A percentile compares a stretch with the other conserved stretches of the same genome.
These are phyloP conservation scores for Peronospora farinosa DNA, from an alignment of 352 stramenopile genomes.

Conservation along the genomic window DNA sequence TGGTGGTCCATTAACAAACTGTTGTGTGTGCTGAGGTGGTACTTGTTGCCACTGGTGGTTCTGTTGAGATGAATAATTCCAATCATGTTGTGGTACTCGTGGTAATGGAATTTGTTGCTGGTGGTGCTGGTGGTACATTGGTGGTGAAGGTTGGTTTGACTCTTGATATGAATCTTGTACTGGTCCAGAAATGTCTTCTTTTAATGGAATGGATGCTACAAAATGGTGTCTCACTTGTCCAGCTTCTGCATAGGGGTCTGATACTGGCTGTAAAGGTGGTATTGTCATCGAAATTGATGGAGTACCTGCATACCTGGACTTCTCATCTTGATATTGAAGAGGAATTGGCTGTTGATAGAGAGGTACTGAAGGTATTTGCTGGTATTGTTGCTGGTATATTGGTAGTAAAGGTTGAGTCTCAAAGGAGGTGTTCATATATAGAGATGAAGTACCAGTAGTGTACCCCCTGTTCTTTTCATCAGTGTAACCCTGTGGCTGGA, in stretches of 20 bases:
- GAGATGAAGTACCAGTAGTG: slow-evolving; percentile 10
- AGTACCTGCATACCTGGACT: slow-evolving; percentile 13
- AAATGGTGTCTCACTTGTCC: slow-evolving; percentile 33
- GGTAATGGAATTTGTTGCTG: slow-evolving; percentile 15
- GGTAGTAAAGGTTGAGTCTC: slow-evolving; percentile 16
- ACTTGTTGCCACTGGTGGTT: slow-evolving; percentile 14
- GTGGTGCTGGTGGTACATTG: background rate
- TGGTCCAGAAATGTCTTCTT: slow-evolving; percentile 4
- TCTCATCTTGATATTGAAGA: slow-evolving; percentile 10
- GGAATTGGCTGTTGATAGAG: slow-evolving; percentile 5
- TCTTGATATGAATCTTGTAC: slow-evolving; percentile 4
- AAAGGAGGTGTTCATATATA: slow-evolving; percentile 7
- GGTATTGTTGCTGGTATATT: slow-evolving; percentile 10
- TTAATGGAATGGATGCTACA: slow-evolving; percentile 27
- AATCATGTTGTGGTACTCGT: slow-evolving; percentile 8
- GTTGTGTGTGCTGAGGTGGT: slow-evolving; percentile 8
- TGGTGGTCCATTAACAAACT: slow-evolving; percentile 10
- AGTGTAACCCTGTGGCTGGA: slow-evolving; percentile 15
- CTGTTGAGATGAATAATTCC: slow-evolving; percentile 13
- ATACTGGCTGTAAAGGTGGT: slow-evolving; percentile 8
- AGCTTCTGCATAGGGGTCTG: slow-evolving; percentile 29
- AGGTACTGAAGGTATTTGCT: background rate
- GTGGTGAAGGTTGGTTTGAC: slow-evolving; percentile 12
- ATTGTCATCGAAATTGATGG: slow-evolving; percentile 11
- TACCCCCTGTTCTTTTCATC: slow-evolving; percentile 9